These are phyloP conservation scores for Carex scoparia DNA, from an alignment of 176 grass and related monocot species.

Conservation along the genomic window DNA sequence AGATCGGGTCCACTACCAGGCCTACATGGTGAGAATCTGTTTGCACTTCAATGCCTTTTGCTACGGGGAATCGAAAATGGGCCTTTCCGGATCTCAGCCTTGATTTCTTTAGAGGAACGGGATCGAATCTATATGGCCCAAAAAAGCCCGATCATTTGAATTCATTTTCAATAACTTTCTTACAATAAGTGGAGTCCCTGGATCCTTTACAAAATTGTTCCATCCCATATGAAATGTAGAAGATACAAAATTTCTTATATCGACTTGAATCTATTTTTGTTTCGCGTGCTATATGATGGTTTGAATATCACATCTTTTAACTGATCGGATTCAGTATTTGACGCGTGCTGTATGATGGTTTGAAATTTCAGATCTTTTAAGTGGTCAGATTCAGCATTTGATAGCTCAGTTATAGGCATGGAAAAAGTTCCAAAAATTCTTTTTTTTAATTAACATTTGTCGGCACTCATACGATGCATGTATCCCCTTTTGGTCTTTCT, in stretches of 20 bases:
- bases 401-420: neutral
- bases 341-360: too few species aligned
- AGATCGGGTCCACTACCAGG: neutral
- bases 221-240: neutral
- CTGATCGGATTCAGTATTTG: neutral
- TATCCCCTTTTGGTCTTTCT: constrained; percentile 5
- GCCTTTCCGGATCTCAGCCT: neutral
- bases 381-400: too few species aligned
- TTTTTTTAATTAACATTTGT: neutral
- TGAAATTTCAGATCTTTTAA: neutral
- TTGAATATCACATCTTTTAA: neutral
- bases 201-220: neutral
- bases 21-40: neutral
- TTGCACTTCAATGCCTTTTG: neutral
- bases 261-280: too few species aligned
- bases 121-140: neutral
- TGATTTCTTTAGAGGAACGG: neutral
- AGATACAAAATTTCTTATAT: neutral
- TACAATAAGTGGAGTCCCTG: neutral
- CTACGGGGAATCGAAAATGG: neutral
- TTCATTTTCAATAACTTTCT: neutral
- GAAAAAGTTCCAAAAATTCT: neutral
- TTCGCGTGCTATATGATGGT: too few species aligned
- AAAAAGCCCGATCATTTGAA: neutral
- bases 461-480: neutral